Evolutionary conservation across 2,329 filamentous ascomycete species (phyloP).

Genomic region (Aspergillus clavatus): DNA sequence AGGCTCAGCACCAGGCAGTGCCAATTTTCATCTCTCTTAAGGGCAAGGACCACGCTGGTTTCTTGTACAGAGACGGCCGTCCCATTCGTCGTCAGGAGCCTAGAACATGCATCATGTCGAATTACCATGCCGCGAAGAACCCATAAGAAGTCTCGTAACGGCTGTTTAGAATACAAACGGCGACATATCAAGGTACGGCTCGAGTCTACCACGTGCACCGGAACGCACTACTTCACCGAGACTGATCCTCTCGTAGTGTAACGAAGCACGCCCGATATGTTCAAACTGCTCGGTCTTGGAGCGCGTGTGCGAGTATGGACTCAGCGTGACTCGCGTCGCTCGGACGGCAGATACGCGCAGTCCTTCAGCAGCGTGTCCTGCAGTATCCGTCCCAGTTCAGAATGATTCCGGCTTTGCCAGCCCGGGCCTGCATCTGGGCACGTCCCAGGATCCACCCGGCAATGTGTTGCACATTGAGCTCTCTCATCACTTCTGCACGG

Average conservation of each 20-base stretch:
- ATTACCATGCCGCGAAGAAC: conserved; percentile 19
- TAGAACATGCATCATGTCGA: neutral
- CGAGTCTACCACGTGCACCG: neutral
- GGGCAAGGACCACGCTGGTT: neutral
- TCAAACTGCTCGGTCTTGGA: conserved; percentile 28
- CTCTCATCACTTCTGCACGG: conserved; percentile 21
- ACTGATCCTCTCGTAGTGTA: conserved; percentile 22
- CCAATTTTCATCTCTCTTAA: neutral
- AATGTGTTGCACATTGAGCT: conserved; percentile 31
- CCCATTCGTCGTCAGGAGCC: neutral
- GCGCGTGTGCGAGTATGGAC: conserved; percentile 16
- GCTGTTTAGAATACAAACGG: conserved; percentile 36
- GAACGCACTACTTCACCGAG: neutral
- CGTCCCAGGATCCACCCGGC: conserved; percentile 11
- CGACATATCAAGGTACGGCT: conserved; percentile 35
- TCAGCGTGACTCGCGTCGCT: neutral
- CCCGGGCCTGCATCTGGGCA: neutral
- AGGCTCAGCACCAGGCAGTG: neutral
- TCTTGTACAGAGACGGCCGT: neutral
- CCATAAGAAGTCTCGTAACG: conserved; percentile 38
- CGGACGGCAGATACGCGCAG: neutral
- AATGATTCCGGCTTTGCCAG: neutral
- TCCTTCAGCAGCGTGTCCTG: conserved; percentile 1
- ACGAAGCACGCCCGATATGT: conserved; percentile 30
- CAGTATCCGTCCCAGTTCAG: too few species aligned